These are phyloP conservation scores for Hypsizygus ulmarius DNA, from an alignment of 1,284 basidiomycete species.

Conservation along the genomic window DNA sequence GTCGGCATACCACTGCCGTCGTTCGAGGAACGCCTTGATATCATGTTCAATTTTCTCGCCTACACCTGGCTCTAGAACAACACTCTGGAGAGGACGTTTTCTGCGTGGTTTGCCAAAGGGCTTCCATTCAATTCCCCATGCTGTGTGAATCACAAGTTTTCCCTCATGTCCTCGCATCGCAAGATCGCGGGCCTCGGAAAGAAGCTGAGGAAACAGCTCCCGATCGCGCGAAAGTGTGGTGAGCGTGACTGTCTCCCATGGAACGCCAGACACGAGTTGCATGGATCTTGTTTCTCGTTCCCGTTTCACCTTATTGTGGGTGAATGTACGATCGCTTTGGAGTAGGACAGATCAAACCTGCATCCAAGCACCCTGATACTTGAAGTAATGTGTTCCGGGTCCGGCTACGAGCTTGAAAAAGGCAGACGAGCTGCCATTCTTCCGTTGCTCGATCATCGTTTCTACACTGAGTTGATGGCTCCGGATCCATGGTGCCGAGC, in stretches of 20 bases:
- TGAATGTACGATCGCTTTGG: not conserved
- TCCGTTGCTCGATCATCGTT: conserved; percentile 83
- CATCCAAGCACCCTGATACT: conserved; percentile 91
- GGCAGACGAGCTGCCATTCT: conserved; percentile 85
- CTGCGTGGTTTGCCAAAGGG: conserved; percentile 92
- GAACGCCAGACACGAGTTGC: conserved; percentile 87
- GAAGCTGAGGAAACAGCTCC: conserved; percentile 74
- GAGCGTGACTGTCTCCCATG: conserved; percentile 97
- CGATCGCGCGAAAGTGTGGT: conserved; percentile 91
- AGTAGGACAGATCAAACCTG: conserved; percentile 56
- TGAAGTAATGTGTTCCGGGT: conserved; percentile 92
- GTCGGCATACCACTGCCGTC: conserved; percentile 95
- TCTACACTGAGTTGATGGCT: conserved; percentile 95
- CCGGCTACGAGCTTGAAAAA: conserved; percentile 94
- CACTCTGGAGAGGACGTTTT: conserved; percentile 86
- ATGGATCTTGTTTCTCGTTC: conserved; percentile 93
- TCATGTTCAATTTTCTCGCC: conserved; percentile 81
- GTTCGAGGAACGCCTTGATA: conserved; percentile 76
- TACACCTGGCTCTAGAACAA: conserved; percentile 84
- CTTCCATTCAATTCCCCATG: conserved; percentile 96
- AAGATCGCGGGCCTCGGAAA: conserved; percentile 86
- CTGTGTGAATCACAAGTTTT: conserved; percentile 94
- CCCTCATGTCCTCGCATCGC: conserved; percentile 88
- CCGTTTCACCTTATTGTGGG: conserved; percentile 70
- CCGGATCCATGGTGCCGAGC: conserved; percentile 54